Conservation (phyloP, 768 basidiomycete genomes). For the Tricholoma bakamatsutake region DNA sequence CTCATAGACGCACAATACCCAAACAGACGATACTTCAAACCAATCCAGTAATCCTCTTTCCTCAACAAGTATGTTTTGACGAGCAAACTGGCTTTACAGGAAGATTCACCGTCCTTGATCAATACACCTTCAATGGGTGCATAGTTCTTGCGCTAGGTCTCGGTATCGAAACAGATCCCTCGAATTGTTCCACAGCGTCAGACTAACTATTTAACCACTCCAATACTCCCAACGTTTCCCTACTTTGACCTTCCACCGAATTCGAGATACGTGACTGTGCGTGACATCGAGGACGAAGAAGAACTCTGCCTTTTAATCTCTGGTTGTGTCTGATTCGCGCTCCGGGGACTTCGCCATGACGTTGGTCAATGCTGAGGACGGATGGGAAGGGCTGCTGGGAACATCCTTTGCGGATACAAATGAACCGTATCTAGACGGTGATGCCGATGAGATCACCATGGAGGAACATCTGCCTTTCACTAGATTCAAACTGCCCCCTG, state of each 20-base stretch:
- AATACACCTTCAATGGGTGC: conserved; percentile 69
- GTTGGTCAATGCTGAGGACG: conserved; percentile 29
- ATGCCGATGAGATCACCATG: conserved; percentile 42
- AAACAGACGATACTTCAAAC: conserved; percentile 69
- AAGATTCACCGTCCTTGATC: conserved; percentile 58
- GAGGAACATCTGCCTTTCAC: conserved; percentile 64
- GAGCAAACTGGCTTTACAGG: conserved; percentile 16
- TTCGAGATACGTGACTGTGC: conserved; percentile 55
- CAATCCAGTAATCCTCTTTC: conserved; percentile 79
- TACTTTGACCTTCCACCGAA: conserved; percentile 49
- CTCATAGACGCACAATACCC: conserved; percentile 42
- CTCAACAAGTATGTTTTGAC: conserved; percentile 32
- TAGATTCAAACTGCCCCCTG: conserved; percentile 52
- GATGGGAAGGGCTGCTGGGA: conserved; percentile 38
- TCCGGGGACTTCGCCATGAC: not conserved
- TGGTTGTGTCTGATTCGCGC: not conserved
- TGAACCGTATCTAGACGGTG: conserved; percentile 29
- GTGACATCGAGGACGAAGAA: conserved; percentile 50
- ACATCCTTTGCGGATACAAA: conserved; percentile 11
- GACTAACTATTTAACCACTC: conserved; percentile 67
- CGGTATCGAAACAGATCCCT: conserved; percentile 35
- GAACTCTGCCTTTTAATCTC: no score
- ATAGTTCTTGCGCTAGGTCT: conserved; percentile 79
- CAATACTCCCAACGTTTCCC: conserved; percentile 58
- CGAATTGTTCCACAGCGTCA: not conserved